Percentiles rank a stretch among this genome's conserved stretches.
Conservation (phyloP, 192 early-diverging fungal species). For the Polychytrium aggregatum region DNA sequence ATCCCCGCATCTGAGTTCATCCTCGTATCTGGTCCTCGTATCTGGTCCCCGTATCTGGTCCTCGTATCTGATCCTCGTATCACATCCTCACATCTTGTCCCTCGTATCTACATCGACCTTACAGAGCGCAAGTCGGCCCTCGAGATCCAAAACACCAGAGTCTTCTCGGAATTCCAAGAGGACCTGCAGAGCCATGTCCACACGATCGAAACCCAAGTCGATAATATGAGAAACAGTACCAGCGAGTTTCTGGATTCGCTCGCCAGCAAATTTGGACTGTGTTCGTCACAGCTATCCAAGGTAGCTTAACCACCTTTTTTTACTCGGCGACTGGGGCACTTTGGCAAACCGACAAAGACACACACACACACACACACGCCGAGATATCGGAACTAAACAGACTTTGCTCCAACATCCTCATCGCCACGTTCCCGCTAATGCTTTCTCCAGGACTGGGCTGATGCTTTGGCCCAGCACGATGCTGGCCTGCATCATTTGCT, state of each 20-base stretch:
- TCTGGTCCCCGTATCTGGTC: not conserved
- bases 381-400: no score
- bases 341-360: not conserved
- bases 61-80: not conserved
- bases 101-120: no score
- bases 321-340: not conserved
- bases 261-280: not conserved
- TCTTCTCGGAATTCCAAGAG: slow-evolving; percentile 32
- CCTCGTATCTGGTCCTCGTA: not conserved
- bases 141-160: slow-evolving; percentile 19
- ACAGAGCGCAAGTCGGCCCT: slow-evolving; percentile 27
- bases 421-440: no score
- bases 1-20: not conserved
- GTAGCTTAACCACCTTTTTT: not conserved
- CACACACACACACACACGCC: no score
- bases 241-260: not conserved
- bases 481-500: no score
- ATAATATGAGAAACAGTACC: not conserved
- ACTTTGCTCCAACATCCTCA: no score
- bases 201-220: slow-evolving; percentile 10
- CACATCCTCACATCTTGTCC: not conserved
- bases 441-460: no score
- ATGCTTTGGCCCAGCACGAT: no score
- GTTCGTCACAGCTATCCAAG: not conserved
- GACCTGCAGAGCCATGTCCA: slow-evolving; percentile 16